Percentiles rank a stretch among this genome's conserved stretches.
These are phyloP conservation scores for Colletotrichum horii DNA, from an alignment of 2,329 filamentous ascomycete species.

Conservation along the genomic window DNA sequence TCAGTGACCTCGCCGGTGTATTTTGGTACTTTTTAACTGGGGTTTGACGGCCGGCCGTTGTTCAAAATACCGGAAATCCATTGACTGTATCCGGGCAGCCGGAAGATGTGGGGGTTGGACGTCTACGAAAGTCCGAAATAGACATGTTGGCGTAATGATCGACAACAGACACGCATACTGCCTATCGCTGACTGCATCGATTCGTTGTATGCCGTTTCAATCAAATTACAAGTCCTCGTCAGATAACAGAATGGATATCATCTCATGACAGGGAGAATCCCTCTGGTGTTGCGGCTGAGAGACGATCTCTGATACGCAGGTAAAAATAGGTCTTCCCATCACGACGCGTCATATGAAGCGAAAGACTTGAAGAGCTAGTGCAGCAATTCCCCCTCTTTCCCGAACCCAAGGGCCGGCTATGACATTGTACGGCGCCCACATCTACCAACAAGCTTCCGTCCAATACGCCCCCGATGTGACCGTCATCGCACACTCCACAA, in stretches of 20 bases:
- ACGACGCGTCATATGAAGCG: not conserved
- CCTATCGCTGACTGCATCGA: not conserved
- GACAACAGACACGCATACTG: not conserved
- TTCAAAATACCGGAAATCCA: rapidly evolving
- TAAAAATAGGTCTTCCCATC: not conserved
- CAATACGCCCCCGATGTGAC: not conserved
- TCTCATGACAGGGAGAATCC: not conserved
- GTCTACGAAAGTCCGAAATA: not conserved
- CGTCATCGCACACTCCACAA: not conserved
- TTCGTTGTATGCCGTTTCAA: not conserved
- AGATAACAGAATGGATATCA: not conserved
- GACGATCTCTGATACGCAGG: not conserved
- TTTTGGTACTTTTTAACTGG: rapidly evolving
- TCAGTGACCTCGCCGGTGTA: not conserved
- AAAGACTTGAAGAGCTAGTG: not conserved
- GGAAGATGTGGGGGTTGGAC: no score
- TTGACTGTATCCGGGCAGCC: not conserved
- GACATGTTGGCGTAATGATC: not conserved
- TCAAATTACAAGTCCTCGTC: not conserved
- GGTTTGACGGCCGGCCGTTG: rapidly evolving
- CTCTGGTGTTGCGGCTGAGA: not conserved
- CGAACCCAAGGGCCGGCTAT: not conserved
- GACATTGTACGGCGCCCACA: not conserved
- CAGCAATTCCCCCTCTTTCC: not conserved
- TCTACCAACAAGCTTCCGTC: not conserved